Base-by-base conservation (phyloP, 2,329 filamentous ascomycete genomes). In the Sphaerulina musiva region DNA sequence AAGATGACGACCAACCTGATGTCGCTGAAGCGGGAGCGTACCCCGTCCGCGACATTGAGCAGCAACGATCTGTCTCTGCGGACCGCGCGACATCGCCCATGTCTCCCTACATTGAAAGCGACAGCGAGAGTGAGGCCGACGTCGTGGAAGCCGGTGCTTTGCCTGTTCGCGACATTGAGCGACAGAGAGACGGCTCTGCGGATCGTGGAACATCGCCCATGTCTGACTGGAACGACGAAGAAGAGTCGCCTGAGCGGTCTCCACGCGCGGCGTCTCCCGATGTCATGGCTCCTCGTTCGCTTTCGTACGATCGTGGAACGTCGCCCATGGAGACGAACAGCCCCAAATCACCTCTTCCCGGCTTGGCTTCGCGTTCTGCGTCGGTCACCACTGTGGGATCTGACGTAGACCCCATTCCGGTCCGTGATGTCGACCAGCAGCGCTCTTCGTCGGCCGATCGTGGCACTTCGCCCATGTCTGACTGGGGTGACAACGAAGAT, bases 391-490 rank as follows among this genome's bases (percentile, higher is more conserved):
- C 48, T 11, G 34, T 44, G 14, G 48, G 42, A 2, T 51, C 48
- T n/a, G 34, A 45, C 12, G 48, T 39, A 14, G 47, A 32, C 10
- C 23, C 48, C 17, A 14, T 51, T 8, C 48, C 48, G 3, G 48
- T 51, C 20, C 48, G 48, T 7, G 48, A 51, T 5, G 44, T 51
- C 38, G 41, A 40, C 10, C 38, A 51, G 4, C 42, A 43, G n/a
- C 53, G 53, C 11, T 55, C 53, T 6, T 41, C 49, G 12, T 56
- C 54, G n/a, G 54, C 50, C 11, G 51, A 54, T 34, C 47, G 43
- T 42, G 51, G 44, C 20, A 54, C 45, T 34, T 51, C 45, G 20
- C 51, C 55, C 2, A 51, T 54, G 40, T 52, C 48, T 34, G 54
- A 56, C 32, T 56, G 54, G 54, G 54, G 44, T 17, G 45, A 53